Evolutionary conservation across 192 early-diverging fungal genomes (phyloP).

Genomic region (Coemansia sp.): DNA sequence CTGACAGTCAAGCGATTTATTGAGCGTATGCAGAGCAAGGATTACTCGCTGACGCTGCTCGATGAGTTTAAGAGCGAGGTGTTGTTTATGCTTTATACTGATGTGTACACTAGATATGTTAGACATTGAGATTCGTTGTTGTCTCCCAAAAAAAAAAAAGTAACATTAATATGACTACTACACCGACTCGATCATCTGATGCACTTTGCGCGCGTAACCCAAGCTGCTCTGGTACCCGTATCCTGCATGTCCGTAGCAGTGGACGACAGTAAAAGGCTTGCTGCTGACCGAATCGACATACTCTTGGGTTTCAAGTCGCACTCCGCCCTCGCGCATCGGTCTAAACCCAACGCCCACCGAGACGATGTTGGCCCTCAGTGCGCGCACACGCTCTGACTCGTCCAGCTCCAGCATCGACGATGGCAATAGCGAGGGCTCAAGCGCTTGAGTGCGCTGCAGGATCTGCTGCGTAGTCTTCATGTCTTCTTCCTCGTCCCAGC

Average conservation of each 20-base stretch:
- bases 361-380: slow-evolving; percentile 13
- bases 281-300: slow-evolving; percentile 15
- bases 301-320: slow-evolving; percentile 56
- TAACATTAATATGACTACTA: no score
- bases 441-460: slow-evolving; percentile 18
- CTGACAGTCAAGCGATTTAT: slow-evolving; percentile 21
- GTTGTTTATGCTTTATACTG: slow-evolving; percentile 51
- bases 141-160: no score
- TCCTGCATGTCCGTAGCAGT: slow-evolving; percentile 71
- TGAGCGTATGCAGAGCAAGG: slow-evolving; percentile 17
- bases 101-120: slow-evolving; percentile 46
- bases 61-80: slow-evolving; percentile 51
- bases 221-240: slow-evolving; percentile 59
- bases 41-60: slow-evolving; percentile 22
- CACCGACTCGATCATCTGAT: slow-evolving; percentile 3
- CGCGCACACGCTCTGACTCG: slow-evolving; percentile 49
- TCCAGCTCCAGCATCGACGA: slow-evolving; percentile 7
- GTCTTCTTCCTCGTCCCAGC: slow-evolving; percentile 44
- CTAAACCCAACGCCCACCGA: slow-evolving; percentile 59
- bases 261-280: slow-evolving; percentile 54
- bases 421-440: slow-evolving; percentile 57
- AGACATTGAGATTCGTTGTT: slow-evolving; percentile 9
- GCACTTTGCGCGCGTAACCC: slow-evolving; percentile 24
- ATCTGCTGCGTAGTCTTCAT: slow-evolving; percentile 49
- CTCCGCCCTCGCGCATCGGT: slow-evolving; percentile 62